Conservation (phyloP, 2,329 filamentous ascomycete species). For the Bipolaris zeicola region DNA sequence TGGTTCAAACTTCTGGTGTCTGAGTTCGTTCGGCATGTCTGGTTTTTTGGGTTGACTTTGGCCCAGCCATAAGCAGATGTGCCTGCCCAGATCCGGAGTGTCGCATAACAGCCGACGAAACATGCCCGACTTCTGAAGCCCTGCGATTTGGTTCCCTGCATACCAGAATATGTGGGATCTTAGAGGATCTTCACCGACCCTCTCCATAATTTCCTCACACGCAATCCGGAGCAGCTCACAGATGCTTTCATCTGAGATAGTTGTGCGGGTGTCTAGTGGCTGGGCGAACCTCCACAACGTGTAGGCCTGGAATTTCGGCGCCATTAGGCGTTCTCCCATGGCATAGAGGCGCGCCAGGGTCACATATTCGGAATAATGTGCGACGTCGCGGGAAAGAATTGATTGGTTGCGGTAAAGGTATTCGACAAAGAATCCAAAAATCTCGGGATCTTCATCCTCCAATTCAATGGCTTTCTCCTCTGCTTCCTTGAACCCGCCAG, state of each 20-base stretch:
- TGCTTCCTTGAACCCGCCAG: not conserved
- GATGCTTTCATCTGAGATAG: not conserved
- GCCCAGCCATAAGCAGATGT: not conserved
- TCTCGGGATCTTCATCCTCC: constrained; percentile 23
- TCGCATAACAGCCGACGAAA: not conserved
- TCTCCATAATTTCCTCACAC: not conserved
- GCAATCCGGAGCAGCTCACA: constrained; percentile 2
- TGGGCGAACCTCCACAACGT: not conserved
- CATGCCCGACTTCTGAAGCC: not conserved
- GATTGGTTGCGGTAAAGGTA: constrained; percentile 29
- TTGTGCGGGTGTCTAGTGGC: accelerated
- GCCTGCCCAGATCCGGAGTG: not conserved
- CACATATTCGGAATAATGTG: not conserved
- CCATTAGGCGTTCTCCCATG: not conserved
- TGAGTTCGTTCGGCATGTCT: not conserved
- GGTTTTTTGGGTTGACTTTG: not conserved
- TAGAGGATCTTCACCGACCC: not conserved
- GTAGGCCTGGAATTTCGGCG: not conserved
- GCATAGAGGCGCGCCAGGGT: not conserved
- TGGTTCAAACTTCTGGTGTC: not conserved
- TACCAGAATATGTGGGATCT: not conserved
- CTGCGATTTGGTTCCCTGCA: not conserved
- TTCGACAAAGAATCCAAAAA: constrained; percentile 28
- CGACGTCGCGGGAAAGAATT: constrained; percentile 9
- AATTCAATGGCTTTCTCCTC: not conserved